A percentile compares a stretch with the other conserved stretches of the same genome.
phyloP scores from a whole-genome alignment of 345 rosid species.

The Barbarea vulgaris region DNA sequence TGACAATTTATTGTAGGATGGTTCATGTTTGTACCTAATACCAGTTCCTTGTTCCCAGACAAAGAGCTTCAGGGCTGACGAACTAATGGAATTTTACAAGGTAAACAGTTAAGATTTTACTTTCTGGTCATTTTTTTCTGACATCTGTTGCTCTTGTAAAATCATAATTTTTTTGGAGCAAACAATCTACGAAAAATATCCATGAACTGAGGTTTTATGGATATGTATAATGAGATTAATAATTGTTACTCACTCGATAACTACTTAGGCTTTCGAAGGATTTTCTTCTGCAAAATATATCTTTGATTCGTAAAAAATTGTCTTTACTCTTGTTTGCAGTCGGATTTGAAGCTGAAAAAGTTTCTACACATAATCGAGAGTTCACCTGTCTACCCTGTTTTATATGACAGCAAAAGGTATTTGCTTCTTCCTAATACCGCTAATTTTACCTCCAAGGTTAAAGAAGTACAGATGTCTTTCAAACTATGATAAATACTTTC shows the following conservation, averaged over 20 bases:
- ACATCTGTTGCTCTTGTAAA: not conserved
- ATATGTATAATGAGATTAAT: not conserved
- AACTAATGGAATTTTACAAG: conserved; percentile 24
- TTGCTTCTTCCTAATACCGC: conserved; percentile 18
- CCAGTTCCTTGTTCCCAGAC: conserved; percentile 3
- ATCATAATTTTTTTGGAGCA: not conserved
- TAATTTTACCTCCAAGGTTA: not conserved
- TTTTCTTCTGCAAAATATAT: not conserved
- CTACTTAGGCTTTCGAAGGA: not conserved
- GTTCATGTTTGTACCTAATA: not conserved
- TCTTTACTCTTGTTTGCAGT: conserved; percentile 45
- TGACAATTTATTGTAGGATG: not conserved
- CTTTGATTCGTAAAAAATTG: not conserved
- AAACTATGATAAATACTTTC: not conserved
- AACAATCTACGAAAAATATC: not conserved
- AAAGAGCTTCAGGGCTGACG: conserved; percentile 24
- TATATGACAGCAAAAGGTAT: conserved; percentile 78
- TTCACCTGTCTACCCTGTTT: conserved; percentile 82
- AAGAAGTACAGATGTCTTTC: not conserved
- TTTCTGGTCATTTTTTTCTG: not conserved
- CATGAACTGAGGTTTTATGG: not conserved
- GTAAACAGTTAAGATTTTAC: not conserved
- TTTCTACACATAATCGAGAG: conserved; percentile 86
- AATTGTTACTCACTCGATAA: not conserved
- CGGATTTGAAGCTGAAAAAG: conserved; percentile 90